Conservation (phyloP, 768 basidiomycete species). For the Tulasnella sp. region DNA sequence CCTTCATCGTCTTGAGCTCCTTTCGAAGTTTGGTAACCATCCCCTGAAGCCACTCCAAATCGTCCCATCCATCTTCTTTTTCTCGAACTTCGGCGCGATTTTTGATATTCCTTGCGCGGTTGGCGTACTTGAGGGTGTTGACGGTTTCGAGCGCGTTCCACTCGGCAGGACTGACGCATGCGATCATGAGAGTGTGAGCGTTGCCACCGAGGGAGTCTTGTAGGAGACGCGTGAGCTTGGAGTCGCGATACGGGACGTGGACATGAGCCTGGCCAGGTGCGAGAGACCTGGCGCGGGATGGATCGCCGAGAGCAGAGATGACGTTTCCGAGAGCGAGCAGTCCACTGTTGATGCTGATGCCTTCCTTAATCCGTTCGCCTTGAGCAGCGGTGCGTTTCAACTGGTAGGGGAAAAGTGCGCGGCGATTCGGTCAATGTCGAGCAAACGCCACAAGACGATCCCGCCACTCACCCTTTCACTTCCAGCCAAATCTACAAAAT, state of each 20-base stretch:
- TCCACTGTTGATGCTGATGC: slow-evolving; percentile 98
- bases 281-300: slow-evolving; percentile 75
- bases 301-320: slow-evolving; percentile 95
- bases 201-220: slow-evolving; percentile 98
- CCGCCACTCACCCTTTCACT: slow-evolving; percentile 73
- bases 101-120: slow-evolving; percentile 95
- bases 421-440: background rate
- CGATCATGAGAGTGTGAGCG: slow-evolving; percentile 97
- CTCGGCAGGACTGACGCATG: slow-evolving; percentile 93
- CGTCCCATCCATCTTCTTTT: slow-evolving; percentile 97
- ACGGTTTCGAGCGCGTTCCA: slow-evolving; percentile 93
- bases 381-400: slow-evolving; percentile 94
- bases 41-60: slow-evolving; percentile 91
- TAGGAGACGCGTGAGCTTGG: slow-evolving; percentile 90
- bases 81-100: slow-evolving; percentile 89
- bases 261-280: slow-evolving; percentile 43
- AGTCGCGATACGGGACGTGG: slow-evolving; percentile 96
- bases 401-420: slow-evolving; percentile 39
- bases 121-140: slow-evolving; percentile 94
- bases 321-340: slow-evolving; percentile 96
- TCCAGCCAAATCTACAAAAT: slow-evolving; percentile 97
- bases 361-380: slow-evolving; percentile 96
- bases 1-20: slow-evolving; percentile 78
- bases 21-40: slow-evolving; percentile 79
- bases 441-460: background rate